Conservation (phyloP, 1,139 yeast genomes). For the Starmera stellimalicola region DNA sequence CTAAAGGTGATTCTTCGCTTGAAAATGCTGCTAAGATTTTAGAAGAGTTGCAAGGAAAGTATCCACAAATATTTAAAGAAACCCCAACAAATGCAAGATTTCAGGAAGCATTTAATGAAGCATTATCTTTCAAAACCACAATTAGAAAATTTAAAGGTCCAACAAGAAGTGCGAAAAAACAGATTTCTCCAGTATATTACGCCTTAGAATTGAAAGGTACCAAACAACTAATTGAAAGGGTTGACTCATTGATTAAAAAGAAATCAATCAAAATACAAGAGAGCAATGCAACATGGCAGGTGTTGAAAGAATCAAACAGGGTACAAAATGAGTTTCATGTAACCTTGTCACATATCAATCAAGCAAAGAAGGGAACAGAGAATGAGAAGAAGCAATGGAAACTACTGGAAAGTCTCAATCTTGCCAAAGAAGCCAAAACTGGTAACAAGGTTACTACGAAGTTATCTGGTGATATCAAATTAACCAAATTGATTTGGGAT, state of each 20-base stretch:
- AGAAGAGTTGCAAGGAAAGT: conserved; percentile 26
- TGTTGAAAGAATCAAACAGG: conserved; percentile 27
- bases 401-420: conserved; percentile 8
- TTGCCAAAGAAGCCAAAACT: background rate
- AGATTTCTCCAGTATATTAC: conserved; percentile 3
- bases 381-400: conserved; percentile 24
- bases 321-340: conserved; percentile 63
- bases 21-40: conserved; percentile 42
- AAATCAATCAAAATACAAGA: conserved; percentile 3
- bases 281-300: conserved; percentile 8
- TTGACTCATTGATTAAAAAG: conserved; percentile 4
- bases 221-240: background rate
- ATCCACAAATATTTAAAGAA: conserved; percentile 36
- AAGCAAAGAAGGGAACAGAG: conserved; percentile 21
- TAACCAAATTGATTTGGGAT: conserved; percentile 41
- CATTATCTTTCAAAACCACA: conserved; percentile 44
- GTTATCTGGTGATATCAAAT: conserved; percentile 28
- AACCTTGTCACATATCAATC: conserved; percentile 54
- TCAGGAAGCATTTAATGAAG: conserved; percentile 34
- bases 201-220: background rate
- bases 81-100: conserved; percentile 36
- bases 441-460: conserved; percentile 6
- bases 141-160: conserved; percentile 28
- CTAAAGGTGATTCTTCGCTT: conserved; percentile 36
- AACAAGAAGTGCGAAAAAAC: conserved; percentile 18